Evolutionary conservation across 106 monocot species (phyloP).

Genomic region (Posidonia australis): DNA sequence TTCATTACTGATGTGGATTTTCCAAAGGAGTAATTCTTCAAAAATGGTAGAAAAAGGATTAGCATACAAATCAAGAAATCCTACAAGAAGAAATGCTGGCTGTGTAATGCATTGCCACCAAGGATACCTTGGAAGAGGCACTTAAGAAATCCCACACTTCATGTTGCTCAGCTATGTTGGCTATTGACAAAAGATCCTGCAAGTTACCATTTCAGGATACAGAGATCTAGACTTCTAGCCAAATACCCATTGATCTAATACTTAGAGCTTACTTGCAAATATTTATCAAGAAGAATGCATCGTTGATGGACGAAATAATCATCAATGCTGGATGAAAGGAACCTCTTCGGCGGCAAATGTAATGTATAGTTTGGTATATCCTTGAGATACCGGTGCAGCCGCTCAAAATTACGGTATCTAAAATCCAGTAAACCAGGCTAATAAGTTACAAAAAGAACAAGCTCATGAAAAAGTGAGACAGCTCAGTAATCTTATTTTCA

Average conservation of each 20-base stretch:
- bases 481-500: neutral
- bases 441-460: neutral
- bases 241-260: neutral
- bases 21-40: slow-evolving; percentile 95
- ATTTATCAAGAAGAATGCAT: slow-evolving; percentile 96
- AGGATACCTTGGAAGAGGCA: slow-evolving; percentile 68
- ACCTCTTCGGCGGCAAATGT: slow-evolving; percentile 94
- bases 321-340: slow-evolving; percentile 94
- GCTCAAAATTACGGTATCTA: slow-evolving; percentile 98
- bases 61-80: neutral
- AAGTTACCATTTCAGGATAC: neutral
- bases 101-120: neutral
- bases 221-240: neutral
- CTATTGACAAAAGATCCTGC: slow-evolving; percentile 73
- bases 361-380: slow-evolving; percentile 95
- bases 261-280: slow-evolving; percentile 13
- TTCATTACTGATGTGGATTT: slow-evolving; percentile 97
- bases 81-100: slow-evolving; percentile 3
- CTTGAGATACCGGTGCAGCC: slow-evolving; percentile 83
- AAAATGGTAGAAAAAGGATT: slow-evolving; percentile 17
- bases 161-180: slow-evolving; percentile 96
- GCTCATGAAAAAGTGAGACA: neutral
- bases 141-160: slow-evolving; percentile 99
- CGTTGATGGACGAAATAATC: slow-evolving; percentile 91
- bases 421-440: neutral